Evolutionary conservation across 2,329 filamentous ascomycete genomes (phyloP), one percentile per base, ranked within the genome.

Genomic region (Pestalotiopsis sp.): DNA sequence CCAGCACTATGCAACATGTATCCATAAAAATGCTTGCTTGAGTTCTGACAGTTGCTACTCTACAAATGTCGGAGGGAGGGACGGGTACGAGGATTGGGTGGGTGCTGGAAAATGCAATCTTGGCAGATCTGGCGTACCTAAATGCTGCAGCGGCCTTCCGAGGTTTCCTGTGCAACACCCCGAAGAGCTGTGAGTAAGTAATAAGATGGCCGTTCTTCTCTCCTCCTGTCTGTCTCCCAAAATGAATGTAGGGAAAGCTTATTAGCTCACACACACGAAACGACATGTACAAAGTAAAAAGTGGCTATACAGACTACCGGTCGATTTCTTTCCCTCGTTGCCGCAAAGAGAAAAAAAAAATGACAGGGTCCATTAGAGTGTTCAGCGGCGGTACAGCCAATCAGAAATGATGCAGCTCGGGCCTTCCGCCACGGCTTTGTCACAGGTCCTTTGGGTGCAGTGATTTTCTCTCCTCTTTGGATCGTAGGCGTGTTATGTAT

Each of bases 121-220:
- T 62, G 65, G 48, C 13, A 66, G 57, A 66, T 62, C 65, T 52
- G 65, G 35, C 38, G 64, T 30, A 52, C 30, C 30, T 30, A 7
- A 35, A 35, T 17, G 55, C 64, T 66, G 65, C 65, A 62, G 58
- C 60, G 44, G 44, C 44, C n/a, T 52, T 52, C 20, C 44, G 20
- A n/a, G 44, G 44, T 52, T 44, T 48, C 38, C 20, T 55, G 48
- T 66, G 65, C 24, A 35, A 35, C 3, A 48, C 65, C 24, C 24
- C 22, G 58, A 40, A 66, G 11, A 35, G 26, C 26, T 44, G 52
- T 35, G 38, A 26, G 22, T 22, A 58, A 10, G n/a, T n/a, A 17
- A 20, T 39, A 7, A 56, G 30, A 30, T 56, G 48, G 13, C 30
- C 30, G 56, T 13, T 35, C 22, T 24, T 30, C 10, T 26, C 26